Evolutionary conservation across 768 basidiomycete species (phyloP).

Genomic region (Amanita muscaria): DNA sequence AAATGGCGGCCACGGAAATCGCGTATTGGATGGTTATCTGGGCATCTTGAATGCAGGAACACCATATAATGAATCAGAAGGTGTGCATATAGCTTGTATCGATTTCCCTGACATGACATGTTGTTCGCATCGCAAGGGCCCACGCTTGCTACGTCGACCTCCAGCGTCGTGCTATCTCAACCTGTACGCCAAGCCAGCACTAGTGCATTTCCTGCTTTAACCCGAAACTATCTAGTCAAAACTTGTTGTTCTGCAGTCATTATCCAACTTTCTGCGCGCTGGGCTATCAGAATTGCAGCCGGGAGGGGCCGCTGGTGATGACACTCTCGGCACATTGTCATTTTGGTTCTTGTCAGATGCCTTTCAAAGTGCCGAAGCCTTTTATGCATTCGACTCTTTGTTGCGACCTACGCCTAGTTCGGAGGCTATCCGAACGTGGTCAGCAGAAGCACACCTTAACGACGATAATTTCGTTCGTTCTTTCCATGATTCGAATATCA

Average conservation of each 20-base stretch:
- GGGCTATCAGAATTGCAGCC: conserved; percentile 18
- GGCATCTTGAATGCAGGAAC: conserved; percentile 68
- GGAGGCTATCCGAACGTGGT: conserved; percentile 23
- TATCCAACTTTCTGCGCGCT: conserved; percentile 54
- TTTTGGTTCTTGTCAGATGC: conserved; percentile 3
- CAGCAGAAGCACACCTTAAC: conserved; percentile 26
- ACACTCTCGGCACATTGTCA: background rate
- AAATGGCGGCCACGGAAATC: conserved; percentile 44
- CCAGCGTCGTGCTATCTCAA: conserved; percentile 56
- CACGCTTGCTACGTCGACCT: conserved; percentile 45
- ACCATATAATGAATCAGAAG: conserved; percentile 48
- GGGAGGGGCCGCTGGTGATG: background rate
- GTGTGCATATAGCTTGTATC: conserved; percentile 23
- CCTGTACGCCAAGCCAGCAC: conserved; percentile 35
- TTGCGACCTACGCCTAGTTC: conserved; percentile 22
- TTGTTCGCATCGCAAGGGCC: conserved; percentile 20
- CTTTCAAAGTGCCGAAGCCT: conserved; percentile 46
- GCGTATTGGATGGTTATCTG: conserved; percentile 73
- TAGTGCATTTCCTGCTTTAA: conserved; percentile 1
- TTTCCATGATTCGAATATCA: conserved; percentile 13
- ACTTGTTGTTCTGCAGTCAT: conserved; percentile 63
- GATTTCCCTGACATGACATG: background rate
- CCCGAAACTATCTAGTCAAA: conserved; percentile 47
- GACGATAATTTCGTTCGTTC: conserved; percentile 29
- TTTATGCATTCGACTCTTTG: conserved; percentile 41